Evolutionary conservation across 2,329 filamentous ascomycete species (phyloP), one percentile per base, ranked within the genome.

Genomic region (Allantophomopsis cytisporea): DNA sequence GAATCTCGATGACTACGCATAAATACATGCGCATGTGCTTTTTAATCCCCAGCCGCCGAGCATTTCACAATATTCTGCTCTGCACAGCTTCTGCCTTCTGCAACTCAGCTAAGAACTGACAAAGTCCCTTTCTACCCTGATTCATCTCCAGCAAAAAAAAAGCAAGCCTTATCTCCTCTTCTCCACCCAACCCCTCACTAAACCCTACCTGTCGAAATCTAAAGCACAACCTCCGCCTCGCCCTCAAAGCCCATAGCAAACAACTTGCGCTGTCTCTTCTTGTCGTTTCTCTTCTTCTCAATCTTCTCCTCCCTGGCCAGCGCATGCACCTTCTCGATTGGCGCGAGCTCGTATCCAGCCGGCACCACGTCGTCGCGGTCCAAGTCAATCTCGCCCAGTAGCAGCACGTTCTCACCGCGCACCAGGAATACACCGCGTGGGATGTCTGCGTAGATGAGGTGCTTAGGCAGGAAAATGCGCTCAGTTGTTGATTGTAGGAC

Each of bases 351-450:
- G 46, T 82, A 86, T 23, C 79, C 76, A 4, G 68, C 59, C 1
- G 85, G 86, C 12, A 86, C 70, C 42, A 93, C 80, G 59, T 98
- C 91, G 60, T 98, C 91, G 55, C 83, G 86, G 65, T 98, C 91
- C 17, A 98, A 75, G 58, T 98, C 91, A 52, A 98, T 94, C 62
- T 96, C 93, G 31, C 91, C 91, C 14, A 96, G 72, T 35, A 98
- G 68, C 38, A 94, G 69, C n/a, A 98, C 91, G 59, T 98, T 98
- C 65, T 98, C 91, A 49, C 91, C 91, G 43, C 91, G 73, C 35
- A 98, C 85, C 30, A 96, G 73, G 63, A 91, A 96, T 46, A 94
- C 77, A 37, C 91, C 91, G 42, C 86, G 77, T 10, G 77, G 69
- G 43, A 94, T 74, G 58, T 98, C 91, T 44, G 86, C 84, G 57